Percentiles rank a stretch among this genome's conserved stretches.
Evolutionary conservation across 306 rosid species (phyloP).

Genomic region (Rubus parviflorus): DNA sequence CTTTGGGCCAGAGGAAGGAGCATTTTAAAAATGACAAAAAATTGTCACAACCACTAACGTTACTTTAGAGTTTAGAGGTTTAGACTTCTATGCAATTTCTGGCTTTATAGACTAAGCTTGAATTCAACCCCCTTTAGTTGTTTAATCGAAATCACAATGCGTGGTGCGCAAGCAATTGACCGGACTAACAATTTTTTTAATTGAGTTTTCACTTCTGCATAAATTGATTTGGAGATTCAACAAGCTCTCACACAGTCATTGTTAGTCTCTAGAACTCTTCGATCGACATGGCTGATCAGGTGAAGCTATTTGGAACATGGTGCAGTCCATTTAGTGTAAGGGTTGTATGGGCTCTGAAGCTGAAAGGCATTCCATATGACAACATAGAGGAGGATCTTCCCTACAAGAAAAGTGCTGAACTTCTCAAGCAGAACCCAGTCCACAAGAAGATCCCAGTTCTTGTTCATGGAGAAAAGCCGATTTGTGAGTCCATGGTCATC

Average conservation of each 20-base stretch:
- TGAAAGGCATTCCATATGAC: conserved; percentile 50
- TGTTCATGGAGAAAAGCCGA: conserved; percentile 51
- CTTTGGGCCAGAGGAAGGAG: no score
- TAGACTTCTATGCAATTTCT: no score
- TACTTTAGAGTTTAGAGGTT: no score
- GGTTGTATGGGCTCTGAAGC: conserved; percentile 50
- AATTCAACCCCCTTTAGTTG: background rate
- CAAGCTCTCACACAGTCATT: background rate
- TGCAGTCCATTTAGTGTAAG: conserved; percentile 41
- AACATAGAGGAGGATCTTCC: conserved; percentile 48
- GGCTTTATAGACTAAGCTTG: background rate
- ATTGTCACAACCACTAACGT: no score
- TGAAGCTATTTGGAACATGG: conserved; percentile 52
- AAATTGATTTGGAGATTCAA: background rate
- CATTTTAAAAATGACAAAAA: no score
- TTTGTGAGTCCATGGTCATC: conserved; percentile 53
- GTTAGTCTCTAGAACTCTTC: background rate
- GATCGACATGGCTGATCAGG: conserved; percentile 19
- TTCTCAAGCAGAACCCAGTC: conserved; percentile 48
- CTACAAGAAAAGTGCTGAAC: conserved; percentile 39
- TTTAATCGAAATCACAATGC: background rate
- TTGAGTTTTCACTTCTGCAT: background rate
- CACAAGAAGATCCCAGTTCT: conserved; percentile 53
- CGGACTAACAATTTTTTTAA: background rate
- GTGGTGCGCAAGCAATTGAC: background rate